Conservation (phyloP, 2,329 filamentous ascomycete species). For the Verticillium nonalfalfae region DNA sequence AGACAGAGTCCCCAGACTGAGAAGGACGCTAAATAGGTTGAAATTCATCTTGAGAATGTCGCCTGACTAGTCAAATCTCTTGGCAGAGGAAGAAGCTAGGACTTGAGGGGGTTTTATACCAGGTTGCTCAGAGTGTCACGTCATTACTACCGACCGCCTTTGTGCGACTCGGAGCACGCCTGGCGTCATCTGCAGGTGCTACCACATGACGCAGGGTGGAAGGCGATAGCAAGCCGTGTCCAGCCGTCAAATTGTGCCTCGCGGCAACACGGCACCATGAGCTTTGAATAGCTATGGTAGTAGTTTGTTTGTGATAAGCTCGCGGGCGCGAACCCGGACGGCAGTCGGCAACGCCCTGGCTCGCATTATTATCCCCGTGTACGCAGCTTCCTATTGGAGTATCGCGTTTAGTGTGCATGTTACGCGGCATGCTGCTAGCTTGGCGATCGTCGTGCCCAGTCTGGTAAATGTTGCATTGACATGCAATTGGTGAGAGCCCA, state of each 20-base stretch:
- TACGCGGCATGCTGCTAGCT: not conserved
- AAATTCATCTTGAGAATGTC: constrained; percentile 3
- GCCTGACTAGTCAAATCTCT: not conserved
- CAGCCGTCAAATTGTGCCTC: not conserved
- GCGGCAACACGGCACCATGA: not conserved
- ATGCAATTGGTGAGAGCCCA: not conserved
- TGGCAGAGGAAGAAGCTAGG: not conserved
- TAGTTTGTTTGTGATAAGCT: not conserved
- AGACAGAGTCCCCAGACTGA: not conserved
- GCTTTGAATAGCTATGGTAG: not conserved
- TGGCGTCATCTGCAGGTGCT: not conserved
- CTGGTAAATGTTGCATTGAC: not conserved
- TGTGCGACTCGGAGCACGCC: not conserved
- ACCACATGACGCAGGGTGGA: not conserved
- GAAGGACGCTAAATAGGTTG: not conserved
- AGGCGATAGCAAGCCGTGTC: not conserved
- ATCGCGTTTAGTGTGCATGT: not conserved
- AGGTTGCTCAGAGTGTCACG: not conserved
- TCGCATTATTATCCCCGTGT: not conserved
- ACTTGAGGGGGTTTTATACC: not conserved
- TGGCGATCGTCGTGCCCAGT: not conserved
- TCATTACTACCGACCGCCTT: not conserved
- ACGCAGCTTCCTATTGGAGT: not conserved
- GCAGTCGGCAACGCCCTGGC: not conserved
- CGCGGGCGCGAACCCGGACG: not conserved